A percentile compares a stretch with the other conserved stretches of the same genome.
Evolutionary conservation across 352 stramenopile genomes (phyloP).

Genomic region (Globisporangium polare): DNA sequence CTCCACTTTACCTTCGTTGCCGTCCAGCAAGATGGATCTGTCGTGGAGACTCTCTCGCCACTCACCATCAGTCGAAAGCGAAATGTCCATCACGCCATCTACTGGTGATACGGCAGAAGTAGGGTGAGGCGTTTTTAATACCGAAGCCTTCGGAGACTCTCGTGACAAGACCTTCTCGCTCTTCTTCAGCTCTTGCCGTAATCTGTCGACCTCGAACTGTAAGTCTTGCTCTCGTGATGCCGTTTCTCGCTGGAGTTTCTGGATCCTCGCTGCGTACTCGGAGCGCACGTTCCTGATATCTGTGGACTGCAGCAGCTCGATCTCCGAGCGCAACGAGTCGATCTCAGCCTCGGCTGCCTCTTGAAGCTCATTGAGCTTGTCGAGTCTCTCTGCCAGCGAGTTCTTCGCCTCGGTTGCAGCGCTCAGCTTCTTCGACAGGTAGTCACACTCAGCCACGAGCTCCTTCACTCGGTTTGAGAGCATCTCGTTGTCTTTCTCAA

Average conservation of each 20-base stretch:
- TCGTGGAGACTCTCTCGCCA: slow-evolving; percentile 27
- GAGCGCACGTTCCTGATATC: slow-evolving; percentile 47
- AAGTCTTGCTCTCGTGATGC: slow-evolving; percentile 34
- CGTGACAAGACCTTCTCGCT: background rate
- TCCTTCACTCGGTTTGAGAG: slow-evolving; percentile 25
- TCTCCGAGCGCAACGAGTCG: slow-evolving; percentile 56
- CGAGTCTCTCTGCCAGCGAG: slow-evolving; percentile 47
- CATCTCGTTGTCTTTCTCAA: slow-evolving; percentile 39
- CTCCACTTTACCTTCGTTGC: slow-evolving; percentile 20
- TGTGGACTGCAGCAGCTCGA: slow-evolving; percentile 60
- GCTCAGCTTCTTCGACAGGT: slow-evolving; percentile 26
- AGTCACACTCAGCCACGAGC: slow-evolving; percentile 31
- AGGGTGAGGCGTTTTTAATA: background rate
- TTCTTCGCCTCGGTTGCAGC: slow-evolving; percentile 48
- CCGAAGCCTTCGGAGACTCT: background rate
- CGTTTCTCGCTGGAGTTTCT: slow-evolving; percentile 55
- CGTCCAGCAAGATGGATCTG: slow-evolving; percentile 26
- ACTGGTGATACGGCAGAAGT: background rate
- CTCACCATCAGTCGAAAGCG: slow-evolving; percentile 16
- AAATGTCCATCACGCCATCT: slow-evolving; percentile 17
- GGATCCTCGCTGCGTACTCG: slow-evolving; percentile 40
- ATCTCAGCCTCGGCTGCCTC: slow-evolving; percentile 38
- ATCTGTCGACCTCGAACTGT: slow-evolving; percentile 44
- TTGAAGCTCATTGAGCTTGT: slow-evolving; percentile 34
- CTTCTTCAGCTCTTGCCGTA: slow-evolving; percentile 45